Percentiles rank a stretch among this genome's conserved stretches.
Evolutionary conservation across 495 filamentous ascomycete species (phyloP).

Genomic region (Tetracladium marchalianum): DNA sequence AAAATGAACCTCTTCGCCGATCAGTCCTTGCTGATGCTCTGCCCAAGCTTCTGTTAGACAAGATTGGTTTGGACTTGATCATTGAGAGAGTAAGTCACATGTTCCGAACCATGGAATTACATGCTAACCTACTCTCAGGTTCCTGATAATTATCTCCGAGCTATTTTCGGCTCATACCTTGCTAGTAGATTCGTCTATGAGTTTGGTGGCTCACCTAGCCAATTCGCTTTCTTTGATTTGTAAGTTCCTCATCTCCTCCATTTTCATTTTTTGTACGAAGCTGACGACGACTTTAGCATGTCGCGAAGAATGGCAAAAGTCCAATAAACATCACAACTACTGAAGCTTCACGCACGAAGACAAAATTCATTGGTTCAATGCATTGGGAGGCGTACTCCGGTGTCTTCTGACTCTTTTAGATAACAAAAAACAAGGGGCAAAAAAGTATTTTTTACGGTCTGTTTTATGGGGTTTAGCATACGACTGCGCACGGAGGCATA

Average conservation of each 20-base stretch:
- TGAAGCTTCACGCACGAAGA: background rate
- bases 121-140: slow-evolving; percentile 43
- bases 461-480: too few species aligned
- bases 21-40: slow-evolving; percentile 79
- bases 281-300: slow-evolving; percentile 44
- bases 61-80: slow-evolving; percentile 84
- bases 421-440: too few species aligned
- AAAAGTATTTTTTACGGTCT: too few species aligned
- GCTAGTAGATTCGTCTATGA: slow-evolving; percentile 94
- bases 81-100: slow-evolving; percentile 54
- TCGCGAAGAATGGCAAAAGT: slow-evolving; percentile 36
- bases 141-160: slow-evolving; percentile 81
- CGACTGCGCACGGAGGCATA: too few species aligned
- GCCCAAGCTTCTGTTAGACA: slow-evolving; percentile 71
- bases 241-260: slow-evolving; percentile 39
- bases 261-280: slow-evolving; percentile 35
- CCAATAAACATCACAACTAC: background rate
- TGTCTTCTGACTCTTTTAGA: too few species aligned
- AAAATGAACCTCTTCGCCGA: slow-evolving; percentile 64
- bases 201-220: slow-evolving; percentile 82
- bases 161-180: slow-evolving; percentile 93
- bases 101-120: slow-evolving; percentile 1
- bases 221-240: slow-evolving; percentile 99
- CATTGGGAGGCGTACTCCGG: too few species aligned
- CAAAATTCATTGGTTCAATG: background rate